phyloP scores from a whole-genome alignment of 2,329 filamentous ascomycete species.

The Zopfia rhizophila region DNA sequence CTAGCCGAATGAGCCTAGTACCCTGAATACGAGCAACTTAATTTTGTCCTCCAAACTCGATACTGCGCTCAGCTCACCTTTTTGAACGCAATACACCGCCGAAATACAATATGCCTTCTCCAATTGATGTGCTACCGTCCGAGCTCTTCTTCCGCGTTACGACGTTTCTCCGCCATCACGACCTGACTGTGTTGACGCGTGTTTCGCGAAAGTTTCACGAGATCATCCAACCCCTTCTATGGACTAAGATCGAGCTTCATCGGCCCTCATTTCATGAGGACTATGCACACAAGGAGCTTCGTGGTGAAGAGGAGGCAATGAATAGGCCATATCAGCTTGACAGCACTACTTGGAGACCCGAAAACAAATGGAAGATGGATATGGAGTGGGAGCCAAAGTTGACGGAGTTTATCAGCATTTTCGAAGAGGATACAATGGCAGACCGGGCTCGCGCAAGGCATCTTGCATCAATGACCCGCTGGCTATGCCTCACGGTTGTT shows the following conservation, averaged over 20 bases:
- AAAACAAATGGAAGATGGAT: not conserved
- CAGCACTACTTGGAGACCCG: not conserved
- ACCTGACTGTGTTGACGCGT: constrained; percentile 9
- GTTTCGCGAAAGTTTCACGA: constrained; percentile 9
- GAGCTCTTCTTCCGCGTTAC: constrained; percentile 12
- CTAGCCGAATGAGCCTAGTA: too few relatives aligned
- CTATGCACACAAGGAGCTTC: not conserved
- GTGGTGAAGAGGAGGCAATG: constrained; percentile 6
- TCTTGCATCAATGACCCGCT: constrained; percentile 12
- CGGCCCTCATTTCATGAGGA: constrained; percentile 11
- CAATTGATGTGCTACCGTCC: constrained; percentile 5
- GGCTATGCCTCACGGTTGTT: constrained; percentile 18
- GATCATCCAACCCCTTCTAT: constrained; percentile 20
- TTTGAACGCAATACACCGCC: too few relatives aligned
- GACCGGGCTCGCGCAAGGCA: constrained; percentile 1
- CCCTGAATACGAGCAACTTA: too few relatives aligned
- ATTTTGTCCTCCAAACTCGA: too few relatives aligned
- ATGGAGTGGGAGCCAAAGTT: not conserved
- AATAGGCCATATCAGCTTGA: constrained; percentile 15
- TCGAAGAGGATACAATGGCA: not conserved
- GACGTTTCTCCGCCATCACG: constrained; percentile 8
- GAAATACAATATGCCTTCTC: constrained; percentile 4
- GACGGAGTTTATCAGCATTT: constrained; percentile 3
- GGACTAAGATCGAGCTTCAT: constrained; percentile 22
- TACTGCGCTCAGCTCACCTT: too few relatives aligned